Evolutionary conservation across 108 stramenopile species (phyloP).

Genomic region (Thalassiosira profunda): DNA sequence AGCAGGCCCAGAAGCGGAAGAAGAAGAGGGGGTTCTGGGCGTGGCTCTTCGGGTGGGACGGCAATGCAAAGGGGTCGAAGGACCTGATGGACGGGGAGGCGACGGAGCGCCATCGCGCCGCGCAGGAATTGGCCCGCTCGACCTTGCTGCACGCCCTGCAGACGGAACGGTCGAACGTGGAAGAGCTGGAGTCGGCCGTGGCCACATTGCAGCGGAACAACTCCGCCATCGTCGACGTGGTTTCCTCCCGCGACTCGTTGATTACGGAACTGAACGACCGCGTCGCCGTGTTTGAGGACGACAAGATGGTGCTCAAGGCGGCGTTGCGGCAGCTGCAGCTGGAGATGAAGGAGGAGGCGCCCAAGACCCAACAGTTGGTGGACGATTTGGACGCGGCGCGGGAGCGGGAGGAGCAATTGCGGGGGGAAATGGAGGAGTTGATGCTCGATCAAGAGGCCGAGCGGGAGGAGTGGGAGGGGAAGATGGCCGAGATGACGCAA

Average conservation of each 20-base stretch:
- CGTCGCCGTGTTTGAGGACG: slow-evolving; percentile 88
- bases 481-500: slow-evolving; percentile 33
- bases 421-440: no score
- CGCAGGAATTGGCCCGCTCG: slow-evolving; percentile 71
- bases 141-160: slow-evolving; percentile 78
- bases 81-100: slow-evolving; percentile 38
- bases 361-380: slow-evolving; percentile 65
- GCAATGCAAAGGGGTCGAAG: background rate
- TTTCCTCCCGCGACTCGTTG: slow-evolving; percentile 67
- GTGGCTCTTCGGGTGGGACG: slow-evolving; percentile 54
- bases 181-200: slow-evolving; percentile 72
- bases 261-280: slow-evolving; percentile 87
- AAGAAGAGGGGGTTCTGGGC: slow-evolving; percentile 49
- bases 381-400: slow-evolving; percentile 56
- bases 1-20: slow-evolving; percentile 19
- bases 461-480: slow-evolving; percentile 20
- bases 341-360: slow-evolving; percentile 87
- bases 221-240: slow-evolving; percentile 82
- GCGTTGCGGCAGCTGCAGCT: slow-evolving; percentile 83
- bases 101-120: slow-evolving; percentile 42
- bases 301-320: slow-evolving; percentile 87
- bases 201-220: slow-evolving; percentile 73
- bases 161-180: slow-evolving; percentile 73
- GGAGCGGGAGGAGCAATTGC: slow-evolving; percentile 39
- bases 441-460: no score